Base-by-base conservation (phyloP, 495 filamentous ascomycete genomes). In the Aspergillus avenaceus region DNA sequence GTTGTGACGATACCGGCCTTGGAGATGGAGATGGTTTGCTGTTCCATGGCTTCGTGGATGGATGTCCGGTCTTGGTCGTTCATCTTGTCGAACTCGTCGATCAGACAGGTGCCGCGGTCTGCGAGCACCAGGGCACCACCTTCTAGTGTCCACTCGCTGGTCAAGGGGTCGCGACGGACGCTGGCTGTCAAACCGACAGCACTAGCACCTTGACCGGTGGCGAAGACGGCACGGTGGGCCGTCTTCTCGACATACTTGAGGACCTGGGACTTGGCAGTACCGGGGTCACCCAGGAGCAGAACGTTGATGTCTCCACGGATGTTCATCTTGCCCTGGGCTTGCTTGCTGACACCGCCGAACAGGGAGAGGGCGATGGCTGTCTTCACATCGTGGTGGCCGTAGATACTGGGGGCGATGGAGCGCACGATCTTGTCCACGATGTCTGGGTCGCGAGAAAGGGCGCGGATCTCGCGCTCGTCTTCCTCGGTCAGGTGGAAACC, bases 11-110 rank as follows among this genome's bases (percentile, higher is more conserved):
- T 99, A 65, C 95, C 95, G 6, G 95, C 95, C 67, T 99, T 99
- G 50, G 90, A 96, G 67, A 99, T 97, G 45, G 95, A 99, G 57
- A 99, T 99, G n/a, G 95, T 97, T 65, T 99, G 95, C 69, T 99
- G 95, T 67, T 99, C 95, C 95, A 99, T 99, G 50, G 95, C 95
- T 77, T 99, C 95, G 78, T 99, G 95, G 64, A 99, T 99, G 19
- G 88, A 95, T 1, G 95, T 99, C 36, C 93, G 78, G 66, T 99
- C 95, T 59, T 97, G 90, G 65, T 99, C 95, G 70, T 99, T 99
- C 95, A 99, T 99, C 78, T 99, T 99, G 80, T 99, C 95, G 67
- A 99, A 99, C 67, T 99, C 95, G 65, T 99, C 95, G 58, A 99
- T 99, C 25, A 99, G 76, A 63, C 95, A 99, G 28, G 89, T 95